Conservation (phyloP, 2,329 filamentous ascomycete species). For the Aspergillus phoenicis region DNA sequence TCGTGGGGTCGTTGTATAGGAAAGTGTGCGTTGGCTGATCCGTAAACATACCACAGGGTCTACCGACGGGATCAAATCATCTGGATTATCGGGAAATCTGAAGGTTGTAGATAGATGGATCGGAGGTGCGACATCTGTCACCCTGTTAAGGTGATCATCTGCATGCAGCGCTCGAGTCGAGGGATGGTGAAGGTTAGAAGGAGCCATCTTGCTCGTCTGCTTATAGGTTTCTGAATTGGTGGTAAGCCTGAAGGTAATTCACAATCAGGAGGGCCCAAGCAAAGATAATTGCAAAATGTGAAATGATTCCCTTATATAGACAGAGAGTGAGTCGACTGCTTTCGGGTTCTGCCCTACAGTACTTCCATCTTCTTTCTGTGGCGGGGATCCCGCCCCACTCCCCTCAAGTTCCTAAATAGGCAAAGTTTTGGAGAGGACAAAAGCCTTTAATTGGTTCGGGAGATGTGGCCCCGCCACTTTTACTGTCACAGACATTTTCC, state of each 20-base stretch:
- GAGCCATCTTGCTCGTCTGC: conserved; percentile 21
- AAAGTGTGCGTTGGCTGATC: background rate
- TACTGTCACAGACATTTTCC: too few species aligned
- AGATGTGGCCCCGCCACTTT: background rate
- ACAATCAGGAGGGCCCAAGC: background rate
- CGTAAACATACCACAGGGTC: conserved; percentile 51
- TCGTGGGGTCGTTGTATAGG: background rate
- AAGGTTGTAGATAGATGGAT: conserved; percentile 91
- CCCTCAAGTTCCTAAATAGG: conserved; percentile 29
- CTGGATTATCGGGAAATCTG: conserved; percentile 72
- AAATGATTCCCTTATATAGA: background rate
- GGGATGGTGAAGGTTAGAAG: conserved; percentile 21
- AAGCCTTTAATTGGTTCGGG: background rate
- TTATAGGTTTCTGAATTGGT: background rate
- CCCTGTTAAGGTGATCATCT: conserved; percentile 72
- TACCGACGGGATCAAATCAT: conserved; percentile 57
- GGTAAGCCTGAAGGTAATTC: too few species aligned
- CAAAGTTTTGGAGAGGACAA: background rate
- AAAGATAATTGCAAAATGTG: background rate
- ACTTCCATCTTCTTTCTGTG: background rate
- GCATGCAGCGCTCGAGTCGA: conserved; percentile 73
- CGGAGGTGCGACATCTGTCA: conserved; percentile 80
- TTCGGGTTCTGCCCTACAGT: background rate
- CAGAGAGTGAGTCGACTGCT: conserved; percentile 2
- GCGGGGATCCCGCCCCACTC: conserved; percentile 24